These are phyloP conservation scores for Trichosphaerium sp. DNA, from an alignment of 78 protist species.

Conservation along the genomic window DNA sequence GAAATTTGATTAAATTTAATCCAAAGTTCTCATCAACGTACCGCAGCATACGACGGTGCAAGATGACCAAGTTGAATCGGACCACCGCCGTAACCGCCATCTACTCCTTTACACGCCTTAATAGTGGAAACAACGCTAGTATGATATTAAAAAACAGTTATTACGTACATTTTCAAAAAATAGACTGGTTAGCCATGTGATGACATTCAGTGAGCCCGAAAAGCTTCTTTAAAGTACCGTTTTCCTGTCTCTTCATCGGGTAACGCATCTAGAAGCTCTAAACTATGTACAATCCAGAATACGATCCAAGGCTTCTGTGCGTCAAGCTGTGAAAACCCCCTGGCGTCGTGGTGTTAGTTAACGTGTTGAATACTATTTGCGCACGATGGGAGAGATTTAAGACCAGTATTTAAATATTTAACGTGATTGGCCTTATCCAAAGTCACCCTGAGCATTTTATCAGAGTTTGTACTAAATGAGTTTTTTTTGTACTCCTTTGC, in stretches of 20 bases:
- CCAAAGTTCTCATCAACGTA: conserved; percentile 40
- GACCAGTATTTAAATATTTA: too few species aligned
- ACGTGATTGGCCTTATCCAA: too few species aligned
- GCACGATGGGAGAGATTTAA: too few species aligned
- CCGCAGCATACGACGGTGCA: conserved; percentile 96
- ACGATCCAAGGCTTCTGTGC: conserved; percentile 80
- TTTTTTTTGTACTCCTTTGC: too few species aligned
- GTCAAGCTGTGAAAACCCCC: too few species aligned
- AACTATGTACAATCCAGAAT: conserved; percentile 80
- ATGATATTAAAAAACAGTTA: too few species aligned
- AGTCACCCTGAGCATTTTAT: too few species aligned
- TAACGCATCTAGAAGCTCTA: conserved; percentile 63
- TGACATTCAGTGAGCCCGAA: background rate
- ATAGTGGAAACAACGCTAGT: background rate
- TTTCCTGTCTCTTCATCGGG: background rate
- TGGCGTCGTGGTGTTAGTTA: too few species aligned
- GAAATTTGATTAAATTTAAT: background rate
- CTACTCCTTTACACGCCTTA: background rate
- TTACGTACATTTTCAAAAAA: conserved; percentile 14
- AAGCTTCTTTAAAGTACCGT: background rate
- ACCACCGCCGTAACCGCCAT: conserved; percentile 66
- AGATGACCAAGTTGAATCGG: conserved; percentile 76
- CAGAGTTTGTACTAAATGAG: too few species aligned
- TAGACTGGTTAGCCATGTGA: background rate
- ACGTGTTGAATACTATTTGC: too few species aligned